Evolutionary conservation across 208 protist genomes (phyloP).

Genomic region (Leishmania braziliensis): DNA sequence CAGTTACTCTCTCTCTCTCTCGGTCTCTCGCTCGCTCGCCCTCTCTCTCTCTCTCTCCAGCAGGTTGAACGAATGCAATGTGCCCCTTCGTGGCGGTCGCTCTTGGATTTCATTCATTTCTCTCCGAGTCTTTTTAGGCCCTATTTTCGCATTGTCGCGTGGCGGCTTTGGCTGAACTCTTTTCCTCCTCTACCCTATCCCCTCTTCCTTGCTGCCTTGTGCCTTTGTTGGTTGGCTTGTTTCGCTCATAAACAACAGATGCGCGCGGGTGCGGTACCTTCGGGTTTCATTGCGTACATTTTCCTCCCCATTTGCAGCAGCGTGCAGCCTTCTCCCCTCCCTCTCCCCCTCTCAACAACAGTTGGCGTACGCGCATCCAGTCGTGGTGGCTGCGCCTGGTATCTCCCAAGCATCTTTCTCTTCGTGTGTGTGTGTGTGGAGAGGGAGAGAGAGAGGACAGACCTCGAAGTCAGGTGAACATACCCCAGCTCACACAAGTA

Average conservation of each 20-base stretch:
- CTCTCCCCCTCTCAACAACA: neutral
- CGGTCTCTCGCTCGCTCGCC: neutral
- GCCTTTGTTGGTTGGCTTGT: neutral
- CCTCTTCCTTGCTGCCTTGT: neutral
- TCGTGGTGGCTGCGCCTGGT: neutral
- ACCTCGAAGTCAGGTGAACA: neutral
- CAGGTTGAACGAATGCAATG: neutral
- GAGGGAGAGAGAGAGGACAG: neutral
- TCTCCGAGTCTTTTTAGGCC: neutral
- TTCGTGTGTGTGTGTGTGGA: neutral
- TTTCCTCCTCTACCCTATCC: neutral
- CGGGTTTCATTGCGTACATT: neutral
- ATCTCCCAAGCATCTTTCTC: neutral
- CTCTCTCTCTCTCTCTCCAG: too few relatives aligned
- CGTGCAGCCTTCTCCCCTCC: neutral
- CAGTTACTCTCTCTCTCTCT: too few relatives aligned
- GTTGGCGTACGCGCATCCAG: neutral
- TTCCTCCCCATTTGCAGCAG: neutral
- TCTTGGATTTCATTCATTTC: neutral
- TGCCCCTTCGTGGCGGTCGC: neutral
- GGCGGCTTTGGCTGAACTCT: neutral
- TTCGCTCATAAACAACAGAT: neutral
- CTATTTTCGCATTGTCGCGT: too few relatives aligned
- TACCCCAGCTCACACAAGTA: neutral
- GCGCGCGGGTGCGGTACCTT: neutral